These are phyloP conservation scores for Prunus mongolica DNA, from an alignment of 306 rosid genomes.

Conservation along the genomic window DNA sequence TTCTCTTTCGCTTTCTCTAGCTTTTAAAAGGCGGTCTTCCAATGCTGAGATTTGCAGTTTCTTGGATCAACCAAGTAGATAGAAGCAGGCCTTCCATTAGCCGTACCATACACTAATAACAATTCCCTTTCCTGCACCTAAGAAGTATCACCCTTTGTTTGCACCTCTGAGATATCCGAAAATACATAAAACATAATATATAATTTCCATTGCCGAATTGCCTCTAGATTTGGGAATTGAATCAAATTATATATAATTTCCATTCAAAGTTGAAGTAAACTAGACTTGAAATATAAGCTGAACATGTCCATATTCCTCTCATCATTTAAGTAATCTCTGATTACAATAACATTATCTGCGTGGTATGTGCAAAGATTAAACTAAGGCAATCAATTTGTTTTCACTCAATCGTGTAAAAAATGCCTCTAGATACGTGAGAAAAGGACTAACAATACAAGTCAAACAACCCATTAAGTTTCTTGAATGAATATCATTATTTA, in stretches of 20 bases:
- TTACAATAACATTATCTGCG: too few species aligned
- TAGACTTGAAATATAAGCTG: not conserved
- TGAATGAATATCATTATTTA: not conserved
- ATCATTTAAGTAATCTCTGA: not conserved
- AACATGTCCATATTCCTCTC: constrained; percentile 5
- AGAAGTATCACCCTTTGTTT: constrained; percentile 4
- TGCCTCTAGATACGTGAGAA: not conserved
- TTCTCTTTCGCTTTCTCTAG: not conserved
- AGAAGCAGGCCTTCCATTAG: constrained; percentile 15
- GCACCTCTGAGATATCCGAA: not conserved
- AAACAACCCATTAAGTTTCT: not conserved
- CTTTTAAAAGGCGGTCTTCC: not conserved
- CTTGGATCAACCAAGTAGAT: constrained; percentile 8
- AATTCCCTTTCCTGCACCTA: not conserved
- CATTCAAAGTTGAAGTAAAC: not conserved
- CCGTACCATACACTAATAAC: not conserved
- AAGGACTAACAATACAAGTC: not conserved
- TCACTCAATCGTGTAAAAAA: constrained; percentile 1
- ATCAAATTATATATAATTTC: not conserved
- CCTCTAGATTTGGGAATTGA: constrained; percentile 4
- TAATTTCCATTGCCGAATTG: not conserved
- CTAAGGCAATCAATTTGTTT: not conserved
- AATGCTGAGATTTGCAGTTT: not conserved
- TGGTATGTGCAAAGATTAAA: not conserved
- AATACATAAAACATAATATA: not conserved